phyloP scores from a whole-genome alignment of 192 early-diverging fungal genomes.

The Coemansia sp. region DNA sequence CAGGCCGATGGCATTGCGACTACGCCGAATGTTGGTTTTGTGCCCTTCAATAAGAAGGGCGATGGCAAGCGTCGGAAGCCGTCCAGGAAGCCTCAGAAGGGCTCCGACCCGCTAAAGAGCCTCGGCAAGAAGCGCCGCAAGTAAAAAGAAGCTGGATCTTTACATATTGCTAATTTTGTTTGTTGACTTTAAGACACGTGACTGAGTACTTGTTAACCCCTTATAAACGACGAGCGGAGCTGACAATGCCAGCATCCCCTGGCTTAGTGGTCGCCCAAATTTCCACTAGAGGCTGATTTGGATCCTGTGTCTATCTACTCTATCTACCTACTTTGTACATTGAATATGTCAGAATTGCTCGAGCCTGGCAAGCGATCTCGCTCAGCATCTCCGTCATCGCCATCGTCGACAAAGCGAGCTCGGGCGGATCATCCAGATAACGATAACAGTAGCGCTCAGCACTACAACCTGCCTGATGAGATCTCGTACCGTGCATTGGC shows the following conservation, averaged over 20 bases:
- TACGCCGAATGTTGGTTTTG: conserved; percentile 42
- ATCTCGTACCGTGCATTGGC: conserved; percentile 20
- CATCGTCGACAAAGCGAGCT: not conserved
- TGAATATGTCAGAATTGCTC: not conserved
- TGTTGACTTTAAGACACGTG: conserved; percentile 1
- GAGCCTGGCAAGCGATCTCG: not conserved
- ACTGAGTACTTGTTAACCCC: not conserved
- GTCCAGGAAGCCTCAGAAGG: conserved; percentile 13
- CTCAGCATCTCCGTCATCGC: not conserved
- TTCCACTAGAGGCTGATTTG: not conserved
- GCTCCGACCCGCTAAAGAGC: conserved; percentile 34
- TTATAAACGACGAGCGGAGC: not conserved
- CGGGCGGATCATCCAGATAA: not conserved
- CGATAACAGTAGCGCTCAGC: not conserved
- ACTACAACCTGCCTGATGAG: conserved; percentile 15
- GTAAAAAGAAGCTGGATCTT: not conserved
- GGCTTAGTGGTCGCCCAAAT: not conserved
- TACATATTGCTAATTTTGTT: not conserved
- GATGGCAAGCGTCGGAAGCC: conserved; percentile 27
- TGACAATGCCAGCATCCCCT: not conserved
- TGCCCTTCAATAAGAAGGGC: conserved; percentile 49
- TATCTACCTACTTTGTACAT: not conserved
- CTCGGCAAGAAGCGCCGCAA: conserved; percentile 42
- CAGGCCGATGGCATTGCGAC: conserved; percentile 42
- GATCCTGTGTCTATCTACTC: not conserved